Evolutionary conservation across 768 basidiomycete genomes (phyloP), one percentile per base, ranked within the genome.

Genomic region (Roridomyces roridus): DNA sequence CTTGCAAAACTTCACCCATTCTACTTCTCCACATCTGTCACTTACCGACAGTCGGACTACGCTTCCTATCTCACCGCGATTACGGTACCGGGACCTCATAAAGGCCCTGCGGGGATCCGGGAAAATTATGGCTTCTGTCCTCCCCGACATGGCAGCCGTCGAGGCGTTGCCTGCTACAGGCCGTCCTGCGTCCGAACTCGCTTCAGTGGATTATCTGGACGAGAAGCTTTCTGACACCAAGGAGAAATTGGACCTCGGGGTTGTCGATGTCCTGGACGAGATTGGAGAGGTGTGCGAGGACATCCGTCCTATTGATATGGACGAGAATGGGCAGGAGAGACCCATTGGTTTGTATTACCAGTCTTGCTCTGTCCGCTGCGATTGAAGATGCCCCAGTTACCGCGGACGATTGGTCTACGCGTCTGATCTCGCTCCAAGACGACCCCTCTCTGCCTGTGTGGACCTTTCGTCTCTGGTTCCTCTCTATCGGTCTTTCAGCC

Each of bases 391-490:
- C 10, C 42, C 26, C 18, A 67, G 68, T 54, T n/a, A 65, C 68
- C 20, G 68, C 64, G 20, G 41, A 40, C 25, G 68, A 69, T 45
- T 64, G 62, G 62, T 55, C 59, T 26, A 52, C 60, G 36, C 64
- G 68, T 42, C 51, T 71, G 21, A 64, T 69, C 36, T 68, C 67
- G 20, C 50, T 68, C 2, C 66, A 69, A 28, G 72, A 73, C 40
- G 70, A 72, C 46, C 72, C 72, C 4, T 59, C 62, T 18, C 67
- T 67, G 20, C 67, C 65, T 14, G 63, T 67, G n/a, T 68, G 67
- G 63, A 72, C 72, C 5, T 69, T 73, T 54, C 63, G 72, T 7
- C 49, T 69, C 10, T 70, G 66, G 64, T 67, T 73, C 52, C 46
- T 71, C 6, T 39, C 61, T 21, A 23, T 69, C 21, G 72, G 72